Percentiles rank a stretch among this genome's conserved stretches.
Evolutionary conservation across 2,329 filamentous ascomycete genomes (phyloP).

Genomic region (Sordariomycetes sp.): DNA sequence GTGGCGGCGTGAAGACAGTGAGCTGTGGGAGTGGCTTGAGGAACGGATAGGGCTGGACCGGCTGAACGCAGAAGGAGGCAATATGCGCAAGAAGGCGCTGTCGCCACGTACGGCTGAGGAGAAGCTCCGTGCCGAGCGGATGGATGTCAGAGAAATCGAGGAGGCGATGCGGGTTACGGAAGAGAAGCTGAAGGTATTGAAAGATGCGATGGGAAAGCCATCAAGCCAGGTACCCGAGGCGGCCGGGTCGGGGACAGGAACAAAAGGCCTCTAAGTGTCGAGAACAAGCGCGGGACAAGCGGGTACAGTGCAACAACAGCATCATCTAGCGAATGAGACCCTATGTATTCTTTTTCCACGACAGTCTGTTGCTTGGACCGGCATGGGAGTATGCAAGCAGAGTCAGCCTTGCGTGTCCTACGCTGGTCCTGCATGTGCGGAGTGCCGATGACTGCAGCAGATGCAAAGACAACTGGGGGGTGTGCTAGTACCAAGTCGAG

Average conservation of each 20-base stretch:
- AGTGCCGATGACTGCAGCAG: too few relatives aligned
- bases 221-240: too few relatives aligned
- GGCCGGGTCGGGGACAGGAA: neutral
- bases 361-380: too few relatives aligned
- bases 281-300: neutral
- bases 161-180: slow-evolving; percentile 82
- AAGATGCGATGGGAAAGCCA: slow-evolving; percentile 56
- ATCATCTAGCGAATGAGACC: slow-evolving; percentile 1
- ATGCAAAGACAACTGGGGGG: too few relatives aligned
- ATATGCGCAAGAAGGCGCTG: slow-evolving; percentile 34
- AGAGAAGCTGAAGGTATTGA: slow-evolving; percentile 69
- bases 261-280: too few relatives aligned
- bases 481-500: too few relatives aligned
- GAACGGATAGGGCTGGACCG: slow-evolving; percentile 69
- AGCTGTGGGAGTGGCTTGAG: slow-evolving; percentile 90
- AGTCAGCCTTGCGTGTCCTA: too few relatives aligned
- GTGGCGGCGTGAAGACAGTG: slow-evolving; percentile 79
- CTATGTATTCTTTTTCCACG: neutral
- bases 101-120: slow-evolving; percentile 51
- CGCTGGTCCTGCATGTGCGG: too few relatives aligned
- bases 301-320: too few relatives aligned
- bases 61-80: slow-evolving; percentile 26
- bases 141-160: slow-evolving; percentile 65
- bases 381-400: too few relatives aligned
- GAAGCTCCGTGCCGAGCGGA: slow-evolving; percentile 46